Base-by-base conservation (phyloP, 139 green algal genomes). In the Pleodorina starrii region DNA sequence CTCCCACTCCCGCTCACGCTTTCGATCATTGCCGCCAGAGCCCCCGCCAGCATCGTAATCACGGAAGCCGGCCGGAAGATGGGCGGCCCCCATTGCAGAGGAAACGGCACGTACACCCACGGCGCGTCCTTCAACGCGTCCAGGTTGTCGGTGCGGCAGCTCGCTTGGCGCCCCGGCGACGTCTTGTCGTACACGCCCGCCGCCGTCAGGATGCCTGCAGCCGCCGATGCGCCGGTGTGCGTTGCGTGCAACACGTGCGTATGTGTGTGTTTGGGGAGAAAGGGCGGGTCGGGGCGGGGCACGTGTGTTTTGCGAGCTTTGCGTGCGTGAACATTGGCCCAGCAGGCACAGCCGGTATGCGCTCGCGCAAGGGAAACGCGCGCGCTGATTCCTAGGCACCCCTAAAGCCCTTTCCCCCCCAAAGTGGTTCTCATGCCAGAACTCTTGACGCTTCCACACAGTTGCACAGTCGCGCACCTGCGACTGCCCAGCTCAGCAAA, bases 21-120 rank as follows among this genome's bases (percentile, higher is more conserved):
- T 85, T 97, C 93, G 7, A 96, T 91, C 85, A 95, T 94, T 11
- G 92, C 93, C 21, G 93, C 89, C 43, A 96, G 91, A 27, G 93
- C 90, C 27, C 93, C 94, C 2, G 93, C 91, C n/a, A 94, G 32
- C 91, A 96, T 94, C 38, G 94, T 94, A 1, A 96, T 57, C 21
- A 93, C 89, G 32, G 69, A 90, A 17, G 82, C 63, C 36, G 76
- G 87, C 0, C 51, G 86, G 81, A 97, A 95, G 72, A 91, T 94
- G 57, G 93, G 93, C 7, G 32, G 17, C 5, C 94, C 94, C 92
- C 92, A 96, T 85, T 96, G 94, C 71, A 89, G 40, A 35, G 84
- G 84, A 50, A 77, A 75, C 50, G 84, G 84, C 72, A 89, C 51
- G 84, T 89, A 89, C 80, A 96, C 84, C 94, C 94, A 96, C n/a